Percentiles rank a stretch among this genome's conserved stretches.
Conservation (phyloP, 2,329 filamentous ascomycete species). For the Dothiorella sarmentorum region DNA sequence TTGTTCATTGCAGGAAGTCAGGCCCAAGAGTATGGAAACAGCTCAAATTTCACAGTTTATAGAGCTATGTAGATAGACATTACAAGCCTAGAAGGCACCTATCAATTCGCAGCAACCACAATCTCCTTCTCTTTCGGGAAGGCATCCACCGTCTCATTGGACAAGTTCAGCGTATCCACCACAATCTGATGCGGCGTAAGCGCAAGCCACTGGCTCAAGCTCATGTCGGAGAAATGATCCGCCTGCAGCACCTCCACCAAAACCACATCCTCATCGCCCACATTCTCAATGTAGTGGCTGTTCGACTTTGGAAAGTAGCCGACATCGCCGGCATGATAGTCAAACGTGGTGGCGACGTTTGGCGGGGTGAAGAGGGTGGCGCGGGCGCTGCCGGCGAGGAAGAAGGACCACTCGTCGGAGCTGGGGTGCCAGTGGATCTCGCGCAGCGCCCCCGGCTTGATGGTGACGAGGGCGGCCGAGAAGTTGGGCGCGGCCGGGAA, state of each 20-base stretch:
- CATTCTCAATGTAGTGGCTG: constrained; percentile 22
- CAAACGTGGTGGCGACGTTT: constrained; percentile 20
- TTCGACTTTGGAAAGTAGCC: constrained; percentile 21
- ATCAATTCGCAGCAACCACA: background rate
- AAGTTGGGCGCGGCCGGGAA: constrained; percentile 21
- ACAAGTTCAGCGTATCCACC: constrained; percentile 52
- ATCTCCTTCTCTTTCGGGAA: constrained; percentile 44
- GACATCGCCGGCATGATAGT: constrained; percentile 21
- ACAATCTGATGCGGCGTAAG: constrained; percentile 57
- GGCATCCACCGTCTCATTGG: constrained; percentile 36
- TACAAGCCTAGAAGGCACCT: no score
- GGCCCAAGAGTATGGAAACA: background rate
- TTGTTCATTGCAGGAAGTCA: no score
- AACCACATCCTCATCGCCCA: constrained; percentile 21
- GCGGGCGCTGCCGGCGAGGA: constrained; percentile 18
- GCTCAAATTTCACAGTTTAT: background rate
- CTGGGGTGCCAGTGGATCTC: constrained; percentile 23
- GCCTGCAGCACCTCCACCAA: constrained; percentile 21
- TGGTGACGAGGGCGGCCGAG: constrained; percentile 21
- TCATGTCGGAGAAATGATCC: constrained; percentile 19
- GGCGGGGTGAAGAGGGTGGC: constrained; percentile 21
- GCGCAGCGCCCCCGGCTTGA: constrained; percentile 22
- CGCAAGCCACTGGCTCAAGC: constrained; percentile 28
- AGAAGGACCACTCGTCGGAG: constrained; percentile 21
- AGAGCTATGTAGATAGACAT: no score